These are phyloP conservation scores for Chlamydomonas sphaeroides DNA, from an alignment of 139 green algal species.

Conservation along the genomic window DNA sequence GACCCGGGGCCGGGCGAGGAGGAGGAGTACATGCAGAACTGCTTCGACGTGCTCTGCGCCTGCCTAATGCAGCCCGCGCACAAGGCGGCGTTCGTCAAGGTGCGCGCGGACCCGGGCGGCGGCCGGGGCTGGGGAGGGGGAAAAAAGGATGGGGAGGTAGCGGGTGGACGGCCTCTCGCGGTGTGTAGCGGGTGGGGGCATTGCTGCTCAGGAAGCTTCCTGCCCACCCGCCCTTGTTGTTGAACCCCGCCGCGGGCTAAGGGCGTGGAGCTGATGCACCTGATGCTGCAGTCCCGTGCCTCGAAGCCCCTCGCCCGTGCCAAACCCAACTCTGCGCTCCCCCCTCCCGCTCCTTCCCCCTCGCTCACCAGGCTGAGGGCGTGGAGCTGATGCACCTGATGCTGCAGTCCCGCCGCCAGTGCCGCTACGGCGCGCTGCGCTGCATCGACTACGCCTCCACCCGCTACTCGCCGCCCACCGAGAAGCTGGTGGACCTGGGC, in stretches of 20 bases:
- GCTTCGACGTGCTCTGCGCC: constrained; percentile 89
- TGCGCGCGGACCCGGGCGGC: constrained; percentile 43
- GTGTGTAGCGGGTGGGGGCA: too few species aligned
- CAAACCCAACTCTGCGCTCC: too few species aligned
- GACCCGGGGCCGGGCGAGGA: constrained; percentile 70
- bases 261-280: constrained; percentile 94
- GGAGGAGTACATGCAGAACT: constrained; percentile 89
- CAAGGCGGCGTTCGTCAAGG: constrained; percentile 77
- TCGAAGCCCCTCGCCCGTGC: too few species aligned
- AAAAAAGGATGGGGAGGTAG: too few species aligned
- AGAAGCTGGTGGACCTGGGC: constrained; percentile 72
- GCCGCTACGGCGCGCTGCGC: constrained; percentile 80
- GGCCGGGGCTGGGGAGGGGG: neutral
- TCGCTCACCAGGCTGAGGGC: constrained; percentile 56
- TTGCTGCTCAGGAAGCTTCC: too few species aligned
- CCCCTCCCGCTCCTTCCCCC: too few species aligned
- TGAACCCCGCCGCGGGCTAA: too few species aligned
- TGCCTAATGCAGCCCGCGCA: constrained; percentile 78
- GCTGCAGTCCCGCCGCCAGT: constrained; percentile 79
- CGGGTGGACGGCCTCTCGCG: too few species aligned
- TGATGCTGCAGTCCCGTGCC: constrained; percentile 90
- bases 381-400: constrained; percentile 97
- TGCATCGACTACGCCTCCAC: constrained; percentile 91
- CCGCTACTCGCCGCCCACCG: constrained; percentile 69
- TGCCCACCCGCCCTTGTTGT: too few species aligned